Base-by-base conservation (phyloP, 495 filamentous ascomycete species). In the Platismatia glauca region DNA sequence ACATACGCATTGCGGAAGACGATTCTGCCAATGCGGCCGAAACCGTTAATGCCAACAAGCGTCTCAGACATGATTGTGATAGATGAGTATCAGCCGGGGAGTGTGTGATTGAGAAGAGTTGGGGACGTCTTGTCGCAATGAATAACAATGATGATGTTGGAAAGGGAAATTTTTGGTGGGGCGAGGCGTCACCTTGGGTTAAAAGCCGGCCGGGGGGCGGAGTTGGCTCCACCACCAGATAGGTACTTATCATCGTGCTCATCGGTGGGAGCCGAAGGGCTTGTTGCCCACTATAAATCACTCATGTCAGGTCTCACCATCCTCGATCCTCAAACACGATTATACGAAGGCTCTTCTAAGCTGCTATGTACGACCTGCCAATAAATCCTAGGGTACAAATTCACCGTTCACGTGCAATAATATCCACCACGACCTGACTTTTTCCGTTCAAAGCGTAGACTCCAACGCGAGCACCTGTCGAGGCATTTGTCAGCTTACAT, bases 1-100 rank as follows among this genome's bases (percentile, higher is more conserved):
- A 84, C 84, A 79, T 75, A 89, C 87, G 86, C 86, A 79, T 89
- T 89, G 73, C 87, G 87, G 82, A 89, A 85, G 79, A 90, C 95
- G 76, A 98, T 96, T 76, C 94, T 88, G 68, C 94, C 94, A 78
- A 98, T 98, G 78, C 94, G 93, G 82, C 94, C 94, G 82, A 98
- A 98, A 76, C 94, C 94, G 86, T 97, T 98, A 85, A 96, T 96
- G 71, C 91, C 91, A 71, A 95, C 90, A 31, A 67, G 65, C 52
- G 65, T 67, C 35, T 64, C 60, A 57, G 65, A 64, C 65, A 67
- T 67, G 35, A 38, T 64, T 4, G 4, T 37, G n/a, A 20, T 18
- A n/a, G 6, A 2, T 22, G 24, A 18, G n/a, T 43, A 50, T 62
- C 11, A 34, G 16, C 13, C 9, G 39, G 35, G 33, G 6, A 41